Evolutionary conservation across 2,329 filamentous ascomycete genomes (phyloP).

Genomic region (Lachnellula subtilissima): DNA sequence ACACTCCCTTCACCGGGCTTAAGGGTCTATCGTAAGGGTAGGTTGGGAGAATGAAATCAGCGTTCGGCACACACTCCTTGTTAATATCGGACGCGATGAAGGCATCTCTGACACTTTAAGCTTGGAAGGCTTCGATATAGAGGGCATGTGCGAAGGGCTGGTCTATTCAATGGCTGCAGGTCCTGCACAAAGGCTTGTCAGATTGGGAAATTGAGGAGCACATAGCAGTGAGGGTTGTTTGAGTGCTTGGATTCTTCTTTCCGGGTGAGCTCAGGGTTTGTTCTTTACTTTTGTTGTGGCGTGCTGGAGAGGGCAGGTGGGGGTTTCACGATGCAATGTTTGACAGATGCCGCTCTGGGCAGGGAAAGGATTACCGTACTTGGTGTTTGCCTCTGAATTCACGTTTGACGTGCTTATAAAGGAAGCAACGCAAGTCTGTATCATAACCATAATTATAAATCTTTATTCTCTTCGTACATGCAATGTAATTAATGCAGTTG

Average conservation of each 20-base stretch:
- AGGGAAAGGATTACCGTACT: too few species aligned
- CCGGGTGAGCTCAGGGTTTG: neutral
- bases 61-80: slow-evolving; percentile 99
- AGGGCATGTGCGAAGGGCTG: neutral
- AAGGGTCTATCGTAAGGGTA: slow-evolving; percentile 73
- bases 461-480: too few species aligned
- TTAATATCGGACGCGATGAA: slow-evolving; percentile 95
- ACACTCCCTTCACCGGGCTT: slow-evolving; percentile 86
- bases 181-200: neutral
- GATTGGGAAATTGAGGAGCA: neutral
- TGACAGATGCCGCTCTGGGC: too few species aligned
- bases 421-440: too few species aligned
- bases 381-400: too few species aligned
- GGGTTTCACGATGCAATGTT: too few species aligned
- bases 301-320: too few species aligned
- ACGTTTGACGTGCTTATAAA: too few species aligned
- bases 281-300: too few species aligned
- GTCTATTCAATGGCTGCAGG: neutral
- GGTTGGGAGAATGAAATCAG: slow-evolving; percentile 84
- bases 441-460: too few species aligned
- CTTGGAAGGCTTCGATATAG: slow-evolving; percentile 45
- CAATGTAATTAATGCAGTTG: too few species aligned
- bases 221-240: neutral
- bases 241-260: neutral
- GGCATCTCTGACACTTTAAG: slow-evolving; percentile 81